Evolutionary conservation across 2,329 filamentous ascomycete species (phyloP).

Genomic region (Dactylellina cionopaga): DNA sequence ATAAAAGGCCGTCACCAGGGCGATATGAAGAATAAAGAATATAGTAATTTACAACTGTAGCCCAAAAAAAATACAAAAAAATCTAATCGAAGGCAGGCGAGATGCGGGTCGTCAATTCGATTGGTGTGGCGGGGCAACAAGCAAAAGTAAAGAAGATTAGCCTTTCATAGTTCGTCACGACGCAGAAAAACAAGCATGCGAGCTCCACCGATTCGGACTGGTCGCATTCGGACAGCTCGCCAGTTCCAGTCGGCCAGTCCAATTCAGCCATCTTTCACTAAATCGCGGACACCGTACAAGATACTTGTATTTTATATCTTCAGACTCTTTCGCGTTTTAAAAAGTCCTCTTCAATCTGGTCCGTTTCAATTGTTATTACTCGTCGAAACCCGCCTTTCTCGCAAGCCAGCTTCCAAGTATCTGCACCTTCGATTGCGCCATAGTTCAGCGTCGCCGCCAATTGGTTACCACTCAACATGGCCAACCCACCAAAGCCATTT

Average conservation of each 20-base stretch:
- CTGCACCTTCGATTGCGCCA: constrained; percentile 26
- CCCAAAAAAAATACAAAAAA: background rate
- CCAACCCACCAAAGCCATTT: constrained; percentile 16
- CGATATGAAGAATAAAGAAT: background rate
- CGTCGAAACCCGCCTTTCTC: background rate
- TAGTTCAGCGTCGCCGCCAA: constrained; percentile 21
- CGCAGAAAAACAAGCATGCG: constrained; percentile 27
- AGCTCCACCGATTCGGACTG: constrained; percentile 52
- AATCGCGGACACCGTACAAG: background rate
- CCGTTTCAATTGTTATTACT: constrained; percentile 9
- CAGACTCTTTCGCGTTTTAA: background rate
- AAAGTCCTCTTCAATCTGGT: constrained; percentile 1
- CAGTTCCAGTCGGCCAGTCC: constrained; percentile 5
- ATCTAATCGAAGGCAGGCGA: background rate
- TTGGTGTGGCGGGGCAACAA: constrained; percentile 33
- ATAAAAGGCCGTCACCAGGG: background rate
- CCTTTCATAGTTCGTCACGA: background rate
- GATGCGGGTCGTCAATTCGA: background rate
- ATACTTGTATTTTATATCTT: too few species aligned
- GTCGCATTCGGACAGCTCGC: constrained; percentile 40
- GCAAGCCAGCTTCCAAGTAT: too few species aligned
- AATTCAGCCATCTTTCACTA: constrained; percentile 3
- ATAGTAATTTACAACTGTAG: background rate
- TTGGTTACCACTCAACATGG: constrained; percentile 18
- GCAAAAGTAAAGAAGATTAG: constrained; percentile 5